Evolutionary conservation across 163 green algal species (phyloP).

Genomic region (Scenedesmus sp.): DNA sequence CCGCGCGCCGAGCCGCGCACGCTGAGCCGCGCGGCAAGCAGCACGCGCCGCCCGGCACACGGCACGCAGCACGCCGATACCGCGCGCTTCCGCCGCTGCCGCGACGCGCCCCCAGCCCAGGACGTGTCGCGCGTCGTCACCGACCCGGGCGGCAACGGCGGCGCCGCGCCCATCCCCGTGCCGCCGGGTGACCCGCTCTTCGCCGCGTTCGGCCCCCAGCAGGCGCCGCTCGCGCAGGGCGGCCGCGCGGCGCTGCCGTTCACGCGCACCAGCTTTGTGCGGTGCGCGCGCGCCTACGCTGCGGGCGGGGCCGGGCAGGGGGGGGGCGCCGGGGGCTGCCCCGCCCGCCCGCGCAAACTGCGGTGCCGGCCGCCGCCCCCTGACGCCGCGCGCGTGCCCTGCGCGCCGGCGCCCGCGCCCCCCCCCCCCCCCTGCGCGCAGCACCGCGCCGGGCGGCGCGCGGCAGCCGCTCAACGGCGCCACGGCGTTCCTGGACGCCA

Average conservation of each 20-base stretch:
- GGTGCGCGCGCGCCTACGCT: neutral
- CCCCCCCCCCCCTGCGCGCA: too few species aligned
- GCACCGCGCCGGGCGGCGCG: neutral
- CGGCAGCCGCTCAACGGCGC: constrained; percentile 18
- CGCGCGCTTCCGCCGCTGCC: too few species aligned
- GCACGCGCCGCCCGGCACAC: too few species aligned
- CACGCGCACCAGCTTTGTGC: constrained; percentile 10
- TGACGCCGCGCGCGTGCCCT: neutral
- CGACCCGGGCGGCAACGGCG: neutral
- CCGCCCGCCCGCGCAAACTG: neutral
- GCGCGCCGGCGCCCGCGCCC: neutral
- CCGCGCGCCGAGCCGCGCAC: too few species aligned
- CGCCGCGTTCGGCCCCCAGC: neutral
- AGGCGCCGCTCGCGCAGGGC: neutral
- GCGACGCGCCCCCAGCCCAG: constrained; percentile 1
- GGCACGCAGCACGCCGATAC: too few species aligned
- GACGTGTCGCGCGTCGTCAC: neutral
- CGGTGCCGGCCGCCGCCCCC: neutral
- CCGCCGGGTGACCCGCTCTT: constrained; percentile 21
- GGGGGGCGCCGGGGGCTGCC: neutral
- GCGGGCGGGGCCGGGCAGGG: neutral
- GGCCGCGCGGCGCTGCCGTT: neutral
- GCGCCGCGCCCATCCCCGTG: neutral
- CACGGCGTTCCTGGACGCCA: constrained; percentile 8
- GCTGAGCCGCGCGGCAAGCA: too few species aligned